Percentiles rank a stretch among this genome's conserved stretches.
These are phyloP conservation scores for Saksenaea vasiformis DNA, from an alignment of 371 early-diverging fungal species.

Conservation along the genomic window DNA sequence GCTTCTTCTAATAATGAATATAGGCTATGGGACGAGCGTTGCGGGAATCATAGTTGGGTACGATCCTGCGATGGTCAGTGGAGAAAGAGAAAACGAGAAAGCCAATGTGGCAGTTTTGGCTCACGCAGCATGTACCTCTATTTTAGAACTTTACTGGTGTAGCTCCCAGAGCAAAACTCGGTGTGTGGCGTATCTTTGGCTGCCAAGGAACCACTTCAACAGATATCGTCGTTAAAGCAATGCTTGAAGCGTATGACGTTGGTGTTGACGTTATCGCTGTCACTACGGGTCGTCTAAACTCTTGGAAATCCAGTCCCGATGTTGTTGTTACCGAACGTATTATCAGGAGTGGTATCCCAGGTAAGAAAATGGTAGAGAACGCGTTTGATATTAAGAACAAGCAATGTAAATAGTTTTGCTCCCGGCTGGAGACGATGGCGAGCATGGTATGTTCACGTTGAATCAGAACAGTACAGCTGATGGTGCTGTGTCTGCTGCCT, in stretches of 20 bases:
- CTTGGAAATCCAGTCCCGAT: constrained; percentile 46
- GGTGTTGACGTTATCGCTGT: constrained; percentile 64
- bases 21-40: constrained; percentile 63
- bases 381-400: neutral
- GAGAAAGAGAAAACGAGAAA: too few relatives aligned
- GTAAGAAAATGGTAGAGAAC: constrained; percentile 9
- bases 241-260: constrained; percentile 61
- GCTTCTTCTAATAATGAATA: neutral
- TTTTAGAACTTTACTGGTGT: constrained; percentile 55
- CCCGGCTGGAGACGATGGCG: constrained; percentile 65
- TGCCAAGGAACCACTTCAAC: constrained; percentile 55
- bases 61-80: constrained; percentile 28
- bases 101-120: too few relatives aligned
- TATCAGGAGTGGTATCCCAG: constrained; percentile 28
- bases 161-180: constrained; percentile 61
- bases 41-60: constrained; percentile 65
- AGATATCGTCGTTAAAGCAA: constrained; percentile 63
- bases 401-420: constrained; percentile 47
- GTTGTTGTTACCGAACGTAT: constrained; percentile 39
- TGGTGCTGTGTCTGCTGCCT: constrained; percentile 61
- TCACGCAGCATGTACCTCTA: neutral
- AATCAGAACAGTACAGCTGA: constrained; percentile 53
- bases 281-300: constrained; percentile 64
- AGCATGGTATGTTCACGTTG: constrained; percentile 47
- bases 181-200: constrained; percentile 63